phyloP scores from a whole-genome alignment of 495 filamentous ascomycete genomes.

The Penicillium bialowiezense region DNA sequence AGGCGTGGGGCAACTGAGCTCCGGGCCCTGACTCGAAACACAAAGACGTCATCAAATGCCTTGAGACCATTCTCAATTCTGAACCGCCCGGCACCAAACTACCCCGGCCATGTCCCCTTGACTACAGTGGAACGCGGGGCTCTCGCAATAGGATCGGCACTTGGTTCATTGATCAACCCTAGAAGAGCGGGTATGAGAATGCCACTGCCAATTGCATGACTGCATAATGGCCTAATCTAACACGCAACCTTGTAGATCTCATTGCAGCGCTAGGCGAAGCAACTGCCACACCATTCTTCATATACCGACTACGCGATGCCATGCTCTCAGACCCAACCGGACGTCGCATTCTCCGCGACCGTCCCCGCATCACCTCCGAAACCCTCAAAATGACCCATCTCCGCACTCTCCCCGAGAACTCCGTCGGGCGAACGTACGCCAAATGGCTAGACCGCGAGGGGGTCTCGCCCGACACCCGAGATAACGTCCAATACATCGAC shows the following conservation, averaged over 20 bases:
- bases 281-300: slow-evolving; percentile 92
- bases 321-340: slow-evolving; percentile 87
- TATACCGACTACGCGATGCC: slow-evolving; percentile 82
- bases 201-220: background rate
- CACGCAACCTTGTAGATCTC: slow-evolving; percentile 57
- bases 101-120: slow-evolving; percentile 90
- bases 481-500: slow-evolving; percentile 82
- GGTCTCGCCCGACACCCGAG: slow-evolving; percentile 86
- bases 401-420: slow-evolving; percentile 66
- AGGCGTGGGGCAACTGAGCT: slow-evolving; percentile 22
- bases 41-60: slow-evolving; percentile 6
- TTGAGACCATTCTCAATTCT: slow-evolving; percentile 66
- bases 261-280: slow-evolving; percentile 92
- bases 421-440: slow-evolving; percentile 81
- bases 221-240: slow-evolving; percentile 3
- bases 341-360: slow-evolving; percentile 84
- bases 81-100: slow-evolving; percentile 69
- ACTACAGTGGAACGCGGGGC: slow-evolving; percentile 70
- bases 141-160: slow-evolving; percentile 78
- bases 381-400: slow-evolving; percentile 69
- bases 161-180: slow-evolving; percentile 77
- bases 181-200: slow-evolving; percentile 61
- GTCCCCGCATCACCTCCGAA: slow-evolving; percentile 81
- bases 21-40: slow-evolving; percentile 13
- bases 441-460: slow-evolving; percentile 89